Conservation (phyloP, 306 rosid species). For the Cucurbita pepo region DNA sequence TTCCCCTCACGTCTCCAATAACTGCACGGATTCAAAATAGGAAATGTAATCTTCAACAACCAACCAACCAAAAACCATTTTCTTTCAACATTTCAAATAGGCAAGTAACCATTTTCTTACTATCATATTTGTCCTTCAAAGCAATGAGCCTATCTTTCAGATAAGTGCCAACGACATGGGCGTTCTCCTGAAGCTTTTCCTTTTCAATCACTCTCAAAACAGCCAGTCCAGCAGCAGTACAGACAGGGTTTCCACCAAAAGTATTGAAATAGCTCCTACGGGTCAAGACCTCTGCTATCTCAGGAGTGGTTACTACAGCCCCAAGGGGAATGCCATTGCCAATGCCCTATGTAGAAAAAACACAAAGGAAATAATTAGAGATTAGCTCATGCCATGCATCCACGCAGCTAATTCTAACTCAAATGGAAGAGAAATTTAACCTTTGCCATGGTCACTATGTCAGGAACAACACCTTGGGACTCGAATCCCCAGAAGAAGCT, state of each 20-base stretch:
- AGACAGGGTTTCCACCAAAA: slow-evolving; percentile 87
- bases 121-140: slow-evolving; percentile 58
- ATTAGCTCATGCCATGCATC: not conserved
- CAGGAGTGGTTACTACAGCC: slow-evolving; percentile 92
- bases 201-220: slow-evolving; percentile 76
- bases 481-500: slow-evolving; percentile 93
- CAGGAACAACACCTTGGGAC: slow-evolving; percentile 85
- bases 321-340: slow-evolving; percentile 99
- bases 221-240: slow-evolving; percentile 87
- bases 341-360: slow-evolving; percentile 37
- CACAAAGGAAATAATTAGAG: slow-evolving; percentile 2
- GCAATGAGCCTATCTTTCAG: slow-evolving; percentile 52
- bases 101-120: slow-evolving; percentile 12
- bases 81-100: not conserved
- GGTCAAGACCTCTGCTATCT: slow-evolving; percentile 66
- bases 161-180: slow-evolving; percentile 51
- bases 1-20: slow-evolving; percentile 83
- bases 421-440: slow-evolving; percentile 15
- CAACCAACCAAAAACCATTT: not conserved
- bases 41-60: not conserved
- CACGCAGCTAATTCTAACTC: not conserved
- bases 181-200: slow-evolving; percentile 81
- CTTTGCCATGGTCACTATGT: slow-evolving; percentile 93
- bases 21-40: slow-evolving; percentile 19
- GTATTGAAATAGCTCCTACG: slow-evolving; percentile 72